Base-by-base conservation (phyloP, 2,329 filamentous ascomycete species). In the Trichoderma afroharzianum region DNA sequence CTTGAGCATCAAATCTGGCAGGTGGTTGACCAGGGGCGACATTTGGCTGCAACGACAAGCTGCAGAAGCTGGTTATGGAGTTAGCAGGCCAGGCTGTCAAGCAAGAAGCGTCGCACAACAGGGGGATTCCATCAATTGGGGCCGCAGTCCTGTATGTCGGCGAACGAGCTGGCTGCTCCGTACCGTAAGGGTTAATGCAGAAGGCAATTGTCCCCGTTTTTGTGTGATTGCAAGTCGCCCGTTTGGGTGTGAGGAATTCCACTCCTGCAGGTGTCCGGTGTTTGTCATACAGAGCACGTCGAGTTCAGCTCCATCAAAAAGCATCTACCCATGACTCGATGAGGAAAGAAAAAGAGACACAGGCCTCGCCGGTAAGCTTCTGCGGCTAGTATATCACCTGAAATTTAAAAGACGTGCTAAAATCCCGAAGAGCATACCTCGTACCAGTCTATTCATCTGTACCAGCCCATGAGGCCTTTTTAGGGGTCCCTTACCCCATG, bases 281-380 rank as follows among this genome's bases (percentile, higher is more conserved):
- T 68, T 58, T 68, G 70, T 71, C 70, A 55, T 66, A 71, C 67
- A 62, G 57, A 69, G 28, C n/a, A 33, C 36, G n/a, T 68, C 59
- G 33, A 47, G 18, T 61, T 68, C 64, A 61, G 55, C 64, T 68
- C 55, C 36, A 32, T 18, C 64, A 26, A 26, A 26, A 9, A 6
- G 18, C 55, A 33, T 50, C 55, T 59, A 18, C 53, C 32, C 43
- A 58, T 68, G 64, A 50, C 64, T 59, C 55, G 64, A 59, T 50
- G 26, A n/a, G 28, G 62, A 68, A 59, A 39, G 59, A 59, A 33
- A 14, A 21, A 30, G 64, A 47, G 26, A 57, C 32, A 32, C 30
- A 33, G 32, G n/a, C n/a, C 53, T 24, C 32, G 53, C 39, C 32
- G 55, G 18, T 43, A 50, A 64, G 47, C 47, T 47, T 28, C 43